Percentiles rank a stretch among this genome's conserved stretches.
Conservation (phyloP, 2,329 filamentous ascomycete species). For the Endocalyx cinctus region DNA sequence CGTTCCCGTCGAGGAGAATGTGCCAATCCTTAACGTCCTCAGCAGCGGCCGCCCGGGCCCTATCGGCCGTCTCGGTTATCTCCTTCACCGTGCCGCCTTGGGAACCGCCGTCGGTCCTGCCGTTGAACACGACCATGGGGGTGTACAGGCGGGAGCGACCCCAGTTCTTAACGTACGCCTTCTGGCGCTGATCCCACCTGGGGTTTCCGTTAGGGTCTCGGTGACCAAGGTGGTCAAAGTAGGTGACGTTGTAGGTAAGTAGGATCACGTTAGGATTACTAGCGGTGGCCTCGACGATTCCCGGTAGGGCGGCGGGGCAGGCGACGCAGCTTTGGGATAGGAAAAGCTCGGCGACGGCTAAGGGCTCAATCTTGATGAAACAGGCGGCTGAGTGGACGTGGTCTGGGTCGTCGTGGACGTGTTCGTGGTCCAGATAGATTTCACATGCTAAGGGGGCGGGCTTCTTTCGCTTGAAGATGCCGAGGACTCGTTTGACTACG, state of each 20-base stretch:
- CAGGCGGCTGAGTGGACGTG: slow-evolving; percentile 29
- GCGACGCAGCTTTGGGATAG: slow-evolving; percentile 30
- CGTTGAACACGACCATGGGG: slow-evolving; percentile 27
- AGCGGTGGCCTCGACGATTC: slow-evolving; percentile 23
- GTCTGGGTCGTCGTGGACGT: slow-evolving; percentile 22
- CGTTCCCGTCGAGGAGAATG: slow-evolving; percentile 19
- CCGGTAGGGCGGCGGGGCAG: slow-evolving; percentile 28
- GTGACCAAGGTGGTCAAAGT: slow-evolving; percentile 31
- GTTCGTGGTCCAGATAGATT: slow-evolving; percentile 24
- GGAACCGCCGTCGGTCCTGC: slow-evolving; percentile 20
- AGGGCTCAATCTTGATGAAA: slow-evolving; percentile 27
- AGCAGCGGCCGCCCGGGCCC: slow-evolving; percentile 5
- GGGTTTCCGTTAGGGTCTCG: slow-evolving; percentile 25
- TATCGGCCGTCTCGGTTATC: slow-evolving; percentile 13
- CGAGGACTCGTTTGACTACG: too few species aligned
- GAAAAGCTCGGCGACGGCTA: slow-evolving; percentile 30
- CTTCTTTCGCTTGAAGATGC: slow-evolving; percentile 29
- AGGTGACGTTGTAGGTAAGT: slow-evolving; percentile 29
- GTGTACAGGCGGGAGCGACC: slow-evolving; percentile 27
- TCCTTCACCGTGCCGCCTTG: slow-evolving; percentile 16
- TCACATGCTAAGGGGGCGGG: slow-evolving; percentile 27
- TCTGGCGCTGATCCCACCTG: slow-evolving; percentile 28
- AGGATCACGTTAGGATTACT: slow-evolving; percentile 27
- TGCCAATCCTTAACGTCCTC: slow-evolving; percentile 12
- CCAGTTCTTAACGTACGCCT: slow-evolving; percentile 28